Evolutionary conservation across 2,329 filamentous ascomycete species (phyloP), one percentile per base, ranked within the genome.

Genomic region (Scytalidium lignicola): DNA sequence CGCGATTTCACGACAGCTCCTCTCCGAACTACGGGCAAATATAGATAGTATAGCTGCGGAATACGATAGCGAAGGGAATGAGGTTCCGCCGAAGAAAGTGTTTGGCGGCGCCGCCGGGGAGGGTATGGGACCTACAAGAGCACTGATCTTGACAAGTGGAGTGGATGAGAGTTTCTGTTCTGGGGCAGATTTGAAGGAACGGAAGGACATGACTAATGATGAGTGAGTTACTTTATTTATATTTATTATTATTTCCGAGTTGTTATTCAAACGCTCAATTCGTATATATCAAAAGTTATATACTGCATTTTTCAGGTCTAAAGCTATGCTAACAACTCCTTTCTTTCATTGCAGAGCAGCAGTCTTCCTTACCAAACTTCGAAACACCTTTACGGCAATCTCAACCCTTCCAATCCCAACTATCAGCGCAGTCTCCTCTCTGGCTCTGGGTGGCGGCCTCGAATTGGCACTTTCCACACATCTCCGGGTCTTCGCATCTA

Each of bases 161-260:
- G 79, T 89, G n/a, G 89, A 96, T 59, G 76, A 81, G 20, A 86
- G 84, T 60, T 99, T 99, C 68, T 99, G 93, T 68, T 90, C 93
- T 0, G 93, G 93, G 32, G 93, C 93, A 3, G 93, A 99, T 65
- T 70, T 99, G 61, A 97, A 96, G 66, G 92, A 96, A 74, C 75
- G 92, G 22, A 78, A 79, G 51, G 80, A 76, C 3, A 93, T 96
- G 69, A 85, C 81, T 1, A 78, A 76, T 52, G 80, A 90, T 59
- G 86, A 96, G 90, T 95, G 51, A 15, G 50, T 49, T 26, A 17
- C 45, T 23, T 15, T 22, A 6, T 41, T 43, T 39, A 28, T 13
- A 8, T 12, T 21, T 13, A n/a, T n/a, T n/a, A n/a, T n/a, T n/a
- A n/a, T n/a, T n/a, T n/a, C n/a, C n/a, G n/a, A n/a, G n/a, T n/a